A percentile compares a stretch with the other conserved stretches of the same genome.
phyloP scores from a whole-genome alignment of 306 rosid species.

The Corylus heterophylla region DNA sequence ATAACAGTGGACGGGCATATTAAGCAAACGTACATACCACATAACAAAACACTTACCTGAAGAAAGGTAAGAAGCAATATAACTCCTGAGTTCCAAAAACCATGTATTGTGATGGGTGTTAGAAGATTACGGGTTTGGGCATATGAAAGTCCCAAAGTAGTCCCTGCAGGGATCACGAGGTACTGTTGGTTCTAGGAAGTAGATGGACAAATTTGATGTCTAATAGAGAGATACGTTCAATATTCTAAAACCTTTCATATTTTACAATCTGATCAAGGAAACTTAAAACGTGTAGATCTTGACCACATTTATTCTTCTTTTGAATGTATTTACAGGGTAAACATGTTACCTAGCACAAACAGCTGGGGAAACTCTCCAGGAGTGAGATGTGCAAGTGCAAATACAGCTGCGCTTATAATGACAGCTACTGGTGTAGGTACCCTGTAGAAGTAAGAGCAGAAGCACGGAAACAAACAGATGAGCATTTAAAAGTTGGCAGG shows the following conservation, averaged over 20 bases:
- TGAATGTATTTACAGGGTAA: background rate
- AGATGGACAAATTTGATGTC: background rate
- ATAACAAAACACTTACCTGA: conserved; percentile 47
- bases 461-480: background rate
- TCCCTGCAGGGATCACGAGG: conserved; percentile 46
- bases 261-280: background rate
- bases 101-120: conserved; percentile 95
- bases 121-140: conserved; percentile 97
- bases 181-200: conserved; percentile 12
- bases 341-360: conserved; percentile 79
- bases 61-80: conserved; percentile 85
- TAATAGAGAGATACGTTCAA: background rate
- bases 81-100: conserved; percentile 94
- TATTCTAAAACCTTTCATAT: background rate
- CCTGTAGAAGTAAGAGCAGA: conserved; percentile 47
- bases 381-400: conserved; percentile 96
- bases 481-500: background rate
- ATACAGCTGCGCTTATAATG: conserved; percentile 71
- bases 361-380: conserved; percentile 97
- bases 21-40: background rate
- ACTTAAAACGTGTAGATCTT: background rate
- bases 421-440: conserved; percentile 91
- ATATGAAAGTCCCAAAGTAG: conserved; percentile 87
- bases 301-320: background rate
- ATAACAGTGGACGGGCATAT: background rate